Evolutionary conservation across 371 early-diverging fungal genomes (phyloP).

Genomic region (Mortierella sp.): DNA sequence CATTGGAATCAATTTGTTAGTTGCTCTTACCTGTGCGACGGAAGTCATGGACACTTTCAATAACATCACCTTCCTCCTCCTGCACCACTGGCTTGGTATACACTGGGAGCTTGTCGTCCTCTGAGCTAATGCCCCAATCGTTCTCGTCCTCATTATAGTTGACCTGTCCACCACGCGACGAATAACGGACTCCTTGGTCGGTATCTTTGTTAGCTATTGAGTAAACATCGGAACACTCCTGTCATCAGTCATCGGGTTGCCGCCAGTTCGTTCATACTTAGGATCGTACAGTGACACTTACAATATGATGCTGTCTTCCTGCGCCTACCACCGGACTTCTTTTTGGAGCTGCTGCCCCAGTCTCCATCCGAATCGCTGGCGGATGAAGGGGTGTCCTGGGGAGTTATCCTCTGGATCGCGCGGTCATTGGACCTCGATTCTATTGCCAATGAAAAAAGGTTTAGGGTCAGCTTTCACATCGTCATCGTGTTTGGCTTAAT

Average conservation of each 20-base stretch:
- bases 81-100: slow-evolving; percentile 39
- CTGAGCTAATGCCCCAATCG: slow-evolving; percentile 56
- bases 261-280: background rate
- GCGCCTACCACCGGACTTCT: slow-evolving; percentile 23
- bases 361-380: slow-evolving; percentile 53
- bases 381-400: slow-evolving; percentile 44
- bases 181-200: slow-evolving; percentile 45
- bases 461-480: background rate
- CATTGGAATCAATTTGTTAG: background rate
- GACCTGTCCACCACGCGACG: slow-evolving; percentile 53
- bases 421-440: slow-evolving; percentile 39
- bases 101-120: slow-evolving; percentile 51
- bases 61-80: slow-evolving; percentile 73
- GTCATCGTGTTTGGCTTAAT: background rate
- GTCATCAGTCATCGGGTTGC: background rate
- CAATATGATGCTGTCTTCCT: slow-evolving; percentile 25
- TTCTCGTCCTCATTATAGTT: slow-evolving; percentile 58
- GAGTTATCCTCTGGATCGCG: slow-evolving; percentile 29
- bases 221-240: background rate
- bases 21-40: slow-evolving; percentile 51
- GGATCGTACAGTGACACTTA: slow-evolving; percentile 13
- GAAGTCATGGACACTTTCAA: slow-evolving; percentile 74
- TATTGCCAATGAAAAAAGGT: slow-evolving; percentile 7
- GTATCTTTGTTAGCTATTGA: slow-evolving; percentile 37
- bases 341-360: slow-evolving; percentile 44